Evolutionary conservation across 2,329 filamentous ascomycete species (phyloP).

Genomic region (Macrophomina tecta): DNA sequence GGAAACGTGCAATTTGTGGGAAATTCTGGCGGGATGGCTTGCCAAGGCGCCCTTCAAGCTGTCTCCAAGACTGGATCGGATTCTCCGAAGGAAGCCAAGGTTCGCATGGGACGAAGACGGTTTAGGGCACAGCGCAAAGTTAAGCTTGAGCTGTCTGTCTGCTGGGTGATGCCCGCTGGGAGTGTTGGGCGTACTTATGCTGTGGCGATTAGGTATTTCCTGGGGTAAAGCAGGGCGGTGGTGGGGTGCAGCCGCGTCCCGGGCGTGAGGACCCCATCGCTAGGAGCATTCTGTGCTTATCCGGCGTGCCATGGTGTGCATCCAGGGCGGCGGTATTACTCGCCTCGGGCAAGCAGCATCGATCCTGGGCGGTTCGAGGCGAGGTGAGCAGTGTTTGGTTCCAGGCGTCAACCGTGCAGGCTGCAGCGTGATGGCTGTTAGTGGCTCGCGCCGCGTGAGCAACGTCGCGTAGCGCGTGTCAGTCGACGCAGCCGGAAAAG

Average conservation of each 20-base stretch:
- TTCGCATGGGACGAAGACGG: not conserved
- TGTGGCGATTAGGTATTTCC: not conserved
- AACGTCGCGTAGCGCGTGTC: not conserved
- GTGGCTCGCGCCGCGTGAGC: constrained; percentile 13
- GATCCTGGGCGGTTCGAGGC: no score
- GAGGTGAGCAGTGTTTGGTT: not conserved
- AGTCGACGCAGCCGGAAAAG: constrained; percentile 12
- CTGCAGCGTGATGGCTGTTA: not conserved
- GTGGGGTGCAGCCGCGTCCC: not conserved
- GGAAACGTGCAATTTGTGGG: constrained; percentile 19
- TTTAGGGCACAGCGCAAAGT: not conserved
- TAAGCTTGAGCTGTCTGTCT: not conserved
- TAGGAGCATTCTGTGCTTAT: not conserved
- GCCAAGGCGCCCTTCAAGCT: constrained; percentile 18
- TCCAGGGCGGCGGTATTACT: not conserved
- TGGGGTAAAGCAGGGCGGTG: not conserved
- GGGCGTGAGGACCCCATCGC: not conserved
- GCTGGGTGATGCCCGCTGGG: not conserved
- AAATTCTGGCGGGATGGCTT: constrained; percentile 23
- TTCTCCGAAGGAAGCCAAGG: constrained; percentile 22
- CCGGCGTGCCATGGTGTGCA: not conserved
- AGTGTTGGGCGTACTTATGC: not conserved
- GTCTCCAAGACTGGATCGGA: constrained; percentile 11
- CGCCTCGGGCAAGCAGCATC: not conserved
- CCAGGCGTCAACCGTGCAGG: not conserved